Evolutionary conservation across 1,284 basidiomycete species (phyloP).

Genomic region (Gomphus bonarii): DNA sequence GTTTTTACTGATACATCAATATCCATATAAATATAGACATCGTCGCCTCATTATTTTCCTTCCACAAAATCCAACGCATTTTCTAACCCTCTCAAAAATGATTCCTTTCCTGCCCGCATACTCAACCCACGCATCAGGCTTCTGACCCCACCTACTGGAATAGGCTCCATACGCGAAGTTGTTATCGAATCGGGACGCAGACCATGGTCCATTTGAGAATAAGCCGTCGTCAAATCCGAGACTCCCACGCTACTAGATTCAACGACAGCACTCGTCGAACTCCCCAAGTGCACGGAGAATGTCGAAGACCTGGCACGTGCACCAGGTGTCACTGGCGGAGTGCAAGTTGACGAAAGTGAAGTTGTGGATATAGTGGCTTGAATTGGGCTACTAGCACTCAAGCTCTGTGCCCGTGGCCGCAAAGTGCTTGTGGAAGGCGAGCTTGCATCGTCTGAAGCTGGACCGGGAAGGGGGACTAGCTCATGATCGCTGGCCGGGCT

Average conservation of each 20-base stretch:
- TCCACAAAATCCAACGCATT: slow-evolving; percentile 41
- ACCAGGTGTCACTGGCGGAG: background rate
- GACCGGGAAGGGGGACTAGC: background rate
- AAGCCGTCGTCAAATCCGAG: background rate
- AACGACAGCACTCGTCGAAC: background rate
- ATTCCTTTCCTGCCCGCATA: slow-evolving; percentile 24
- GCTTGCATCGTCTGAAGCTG: background rate
- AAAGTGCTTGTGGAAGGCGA: background rate
- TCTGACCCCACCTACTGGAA: slow-evolving; percentile 16
- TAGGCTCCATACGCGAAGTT: background rate
- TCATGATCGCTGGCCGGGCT: background rate
- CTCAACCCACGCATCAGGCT: slow-evolving; percentile 25
- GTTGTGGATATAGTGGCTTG: background rate
- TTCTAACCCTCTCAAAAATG: slow-evolving; percentile 32
- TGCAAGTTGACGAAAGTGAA: background rate
- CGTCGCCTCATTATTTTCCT: slow-evolving; percentile 14
- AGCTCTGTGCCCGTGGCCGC: background rate
- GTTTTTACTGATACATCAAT: too few relatives aligned
- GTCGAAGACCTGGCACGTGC: background rate
- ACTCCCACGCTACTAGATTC: background rate
- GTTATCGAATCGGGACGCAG: background rate
- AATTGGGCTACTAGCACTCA: background rate
- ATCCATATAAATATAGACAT: background rate
- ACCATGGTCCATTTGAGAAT: background rate
- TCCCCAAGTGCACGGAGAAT: background rate